phyloP scores from a whole-genome alignment of 495 filamentous ascomycete species.

The Penicillium paxilli region DNA sequence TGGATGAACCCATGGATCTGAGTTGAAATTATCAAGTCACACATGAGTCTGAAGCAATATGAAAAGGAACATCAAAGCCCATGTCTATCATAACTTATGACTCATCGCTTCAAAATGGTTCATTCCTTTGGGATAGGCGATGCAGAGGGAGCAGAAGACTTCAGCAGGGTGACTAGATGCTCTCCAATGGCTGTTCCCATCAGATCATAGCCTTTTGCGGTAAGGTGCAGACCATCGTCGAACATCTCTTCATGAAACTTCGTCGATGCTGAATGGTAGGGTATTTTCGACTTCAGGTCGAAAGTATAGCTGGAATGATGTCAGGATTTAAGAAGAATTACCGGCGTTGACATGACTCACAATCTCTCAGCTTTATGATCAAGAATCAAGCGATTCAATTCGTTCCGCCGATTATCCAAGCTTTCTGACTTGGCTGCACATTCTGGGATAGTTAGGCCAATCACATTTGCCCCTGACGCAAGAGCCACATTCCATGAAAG shows the following conservation, averaged over 20 bases:
- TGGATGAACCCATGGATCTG: too few relatives aligned
- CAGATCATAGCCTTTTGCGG: conserved; percentile 55
- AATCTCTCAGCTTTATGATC: conserved; percentile 41
- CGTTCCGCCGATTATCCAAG: conserved; percentile 37
- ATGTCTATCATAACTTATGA: too few relatives aligned
- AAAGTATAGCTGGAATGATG: conserved; percentile 37
- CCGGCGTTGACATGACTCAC: conserved; percentile 43
- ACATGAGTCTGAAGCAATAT: too few relatives aligned
- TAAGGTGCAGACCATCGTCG: conserved; percentile 65
- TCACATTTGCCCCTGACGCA: conserved; percentile 46
- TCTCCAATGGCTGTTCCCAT: conserved; percentile 53
- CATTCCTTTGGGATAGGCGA: too few relatives aligned
- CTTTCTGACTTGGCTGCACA: conserved; percentile 24
- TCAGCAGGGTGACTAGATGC: conserved; percentile 41
- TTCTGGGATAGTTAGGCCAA: conserved; percentile 63
- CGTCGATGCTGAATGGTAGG: conserved; percentile 48
- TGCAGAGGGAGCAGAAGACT: not conserved
- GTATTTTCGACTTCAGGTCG: conserved; percentile 53
- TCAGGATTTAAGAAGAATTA: not conserved
- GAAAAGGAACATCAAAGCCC: too few relatives aligned
- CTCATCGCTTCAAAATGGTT: too few relatives aligned
- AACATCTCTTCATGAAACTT: conserved; percentile 48
- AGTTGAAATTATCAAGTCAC: too few relatives aligned
- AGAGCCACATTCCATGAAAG: conserved; percentile 49
- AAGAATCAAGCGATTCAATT: conserved; percentile 54